Base-by-base conservation (phyloP, 345 rosid species). In the Citrus glauca region DNA sequence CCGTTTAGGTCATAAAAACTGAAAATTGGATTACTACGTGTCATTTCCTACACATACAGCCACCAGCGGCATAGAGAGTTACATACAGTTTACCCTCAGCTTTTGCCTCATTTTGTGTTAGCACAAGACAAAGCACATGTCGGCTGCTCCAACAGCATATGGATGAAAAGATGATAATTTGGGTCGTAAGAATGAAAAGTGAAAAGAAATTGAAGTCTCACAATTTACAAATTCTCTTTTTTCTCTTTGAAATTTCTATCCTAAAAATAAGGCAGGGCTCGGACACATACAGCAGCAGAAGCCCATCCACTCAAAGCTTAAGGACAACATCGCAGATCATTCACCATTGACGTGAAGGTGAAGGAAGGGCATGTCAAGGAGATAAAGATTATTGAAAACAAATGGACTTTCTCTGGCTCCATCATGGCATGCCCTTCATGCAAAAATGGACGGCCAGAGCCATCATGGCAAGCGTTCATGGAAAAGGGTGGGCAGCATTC, bases 181-280 rank as follows among this genome's bases (percentile, higher is more conserved):
- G 66, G 82, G 79, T 72, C 50, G 79, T 53, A 78, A 69, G 66
- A 79, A 79, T 38, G 24, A 48, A 33, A 75, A 78, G 71, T 71
- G 10, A 24, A 76, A 65, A 33, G 74, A 73, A 81, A 62, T 57
- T 73, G 73, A 77, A 50, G 57, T 45, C 85, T 81, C 86, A 84
- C 83, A 79, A 88, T 88, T 79, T 88, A 83, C 91, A 88, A 50
- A 88, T 82, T 81, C 80, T 67, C 79, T 72, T 70, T 45, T 75
- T 57, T 79, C 77, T 88, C 85, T 84, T 77, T 66, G 71, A 81
- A 84, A 79, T 78, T 81, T 75, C 89, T 86, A 81, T 75, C 82
- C 91, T 84, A 79, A 50, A 25, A 64, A 68, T 28, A 24, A 57
- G 77, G 61, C 27, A 59, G 81, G 70, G 76, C 50, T 59, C 42